Evolutionary conservation across 2,329 filamentous ascomycete species (phyloP).

Genomic region (Chrysoporthe austroafricana): DNA sequence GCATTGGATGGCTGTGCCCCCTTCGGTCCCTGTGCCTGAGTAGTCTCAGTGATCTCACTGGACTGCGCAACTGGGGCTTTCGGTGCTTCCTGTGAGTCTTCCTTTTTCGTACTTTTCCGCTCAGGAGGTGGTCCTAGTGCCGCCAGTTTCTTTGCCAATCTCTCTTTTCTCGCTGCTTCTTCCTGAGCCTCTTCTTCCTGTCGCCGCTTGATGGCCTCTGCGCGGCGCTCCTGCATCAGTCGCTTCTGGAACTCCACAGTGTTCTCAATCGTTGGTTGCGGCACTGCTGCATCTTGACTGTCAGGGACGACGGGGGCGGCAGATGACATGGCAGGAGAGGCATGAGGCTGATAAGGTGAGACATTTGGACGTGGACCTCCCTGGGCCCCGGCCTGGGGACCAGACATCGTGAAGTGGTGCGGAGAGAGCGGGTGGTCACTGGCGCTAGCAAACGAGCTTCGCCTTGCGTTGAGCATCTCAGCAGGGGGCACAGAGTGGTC

Average conservation of each 20-base stretch:
- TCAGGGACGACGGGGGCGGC: constrained; percentile 41
- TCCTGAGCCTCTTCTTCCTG: constrained; percentile 72
- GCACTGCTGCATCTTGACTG: constrained; percentile 38
- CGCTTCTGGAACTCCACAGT: constrained; percentile 69
- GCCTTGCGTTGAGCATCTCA: constrained; percentile 49
- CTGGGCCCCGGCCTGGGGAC: constrained; percentile 38
- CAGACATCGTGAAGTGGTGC: constrained; percentile 45
- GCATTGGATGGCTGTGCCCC: constrained; percentile 33
- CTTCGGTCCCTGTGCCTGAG: constrained; percentile 17
- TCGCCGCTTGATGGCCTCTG: constrained; percentile 69
- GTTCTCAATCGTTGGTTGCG: constrained; percentile 47
- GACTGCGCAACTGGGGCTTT: constrained; percentile 37
- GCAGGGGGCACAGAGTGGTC: constrained; percentile 48
- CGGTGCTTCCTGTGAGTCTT: constrained; percentile 48
- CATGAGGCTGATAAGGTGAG: constrained; percentile 46
- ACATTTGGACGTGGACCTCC: constrained; percentile 36
- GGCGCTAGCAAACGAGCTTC: constrained; percentile 54
- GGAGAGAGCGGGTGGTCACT: constrained; percentile 57
- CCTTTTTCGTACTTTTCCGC: constrained; percentile 60
- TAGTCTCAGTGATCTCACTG: constrained; percentile 25
- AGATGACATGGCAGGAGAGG: constrained; percentile 49
- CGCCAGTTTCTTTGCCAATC: constrained; percentile 73
- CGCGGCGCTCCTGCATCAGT: constrained; percentile 73
- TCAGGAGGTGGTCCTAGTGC: constrained; percentile 69
- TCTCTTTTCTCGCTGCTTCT: constrained; percentile 71